Base-by-base conservation (phyloP, 805 yeast species). In the Suhomyces pyralidae region DNA sequence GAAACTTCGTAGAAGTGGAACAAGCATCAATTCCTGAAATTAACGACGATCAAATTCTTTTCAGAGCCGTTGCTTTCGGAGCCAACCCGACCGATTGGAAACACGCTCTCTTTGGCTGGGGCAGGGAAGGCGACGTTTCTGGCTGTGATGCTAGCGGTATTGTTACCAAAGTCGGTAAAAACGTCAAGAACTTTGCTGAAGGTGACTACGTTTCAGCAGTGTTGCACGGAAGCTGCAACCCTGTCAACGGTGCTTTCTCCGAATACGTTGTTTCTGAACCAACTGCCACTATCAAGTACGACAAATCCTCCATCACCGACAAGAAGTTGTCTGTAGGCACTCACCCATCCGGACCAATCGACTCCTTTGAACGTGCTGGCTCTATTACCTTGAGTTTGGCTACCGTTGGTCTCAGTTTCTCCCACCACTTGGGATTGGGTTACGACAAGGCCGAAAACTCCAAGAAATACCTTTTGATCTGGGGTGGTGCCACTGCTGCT, bases 41-140 rank as follows among this genome's bases (percentile, higher is more conserved):
- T 40, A 62, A 55, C 14, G 67, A 66, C 26, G 64, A 50, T 46
- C 52, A 52, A 47, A 47, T 85, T 14, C 65, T 84, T 10, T 65
- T 86, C 51, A 77, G 81, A 61, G 73, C 81, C 6, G 65, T 66
- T 19, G 83, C 88, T 8, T 78, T 67, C 51, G 88, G 86, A 2
- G 74, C 79, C 40, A 86, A 86, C 60, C 91, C 90, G 42, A 81
- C 86, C 6, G 92, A 86, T 62, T 84, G 86, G 85, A 84, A 84
- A 59, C 88, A 84, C 59, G 63, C 77, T 43, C 73, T 61, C 3
- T 62, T 50, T 46, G 60, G 70, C 7, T 58, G 68, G 53, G 81
- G 83, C 20, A 66, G 58, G 6, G 66, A 76, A 28, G 87, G 85
- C 25, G 61, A 73, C 26, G 72, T 83, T 45, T 63, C 75, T n/a